Conservation (phyloP, 2,329 filamentous ascomycete genomes). For the Botrytis elliptica region DNA sequence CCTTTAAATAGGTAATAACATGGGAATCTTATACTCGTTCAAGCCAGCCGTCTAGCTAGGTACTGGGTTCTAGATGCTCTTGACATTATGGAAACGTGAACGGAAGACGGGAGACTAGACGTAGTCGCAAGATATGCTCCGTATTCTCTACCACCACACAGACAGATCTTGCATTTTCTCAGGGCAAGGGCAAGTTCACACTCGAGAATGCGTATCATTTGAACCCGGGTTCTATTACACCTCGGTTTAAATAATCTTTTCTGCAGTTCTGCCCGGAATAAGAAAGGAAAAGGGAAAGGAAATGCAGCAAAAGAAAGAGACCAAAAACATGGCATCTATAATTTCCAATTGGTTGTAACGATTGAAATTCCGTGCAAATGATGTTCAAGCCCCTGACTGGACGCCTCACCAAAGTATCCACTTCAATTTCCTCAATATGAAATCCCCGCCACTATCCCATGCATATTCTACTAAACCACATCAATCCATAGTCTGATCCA, state of each 20-base stretch:
- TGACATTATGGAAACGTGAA: neutral
- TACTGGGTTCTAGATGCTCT: neutral
- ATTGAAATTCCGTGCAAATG: neutral
- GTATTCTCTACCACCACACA: neutral
- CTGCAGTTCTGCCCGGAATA: neutral
- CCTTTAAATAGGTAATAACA: neutral
- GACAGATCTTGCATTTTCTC: neutral
- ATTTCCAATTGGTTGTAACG: neutral
- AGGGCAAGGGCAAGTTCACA: neutral
- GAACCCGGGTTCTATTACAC: neutral
- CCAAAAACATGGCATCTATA: neutral
- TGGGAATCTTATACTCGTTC: neutral
- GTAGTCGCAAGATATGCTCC: neutral
- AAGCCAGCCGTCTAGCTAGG: neutral
- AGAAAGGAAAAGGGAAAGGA: neutral
- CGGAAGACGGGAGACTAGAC: neutral
- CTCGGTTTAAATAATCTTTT: neutral
- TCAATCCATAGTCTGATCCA: conserved; percentile 1
- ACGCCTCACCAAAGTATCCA: conserved; percentile 7
- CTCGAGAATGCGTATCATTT: neutral
- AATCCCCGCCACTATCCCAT: conserved; percentile 15
- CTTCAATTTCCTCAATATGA: conserved; percentile 13
- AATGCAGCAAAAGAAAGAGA: neutral
- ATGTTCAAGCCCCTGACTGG: conserved; percentile 5
- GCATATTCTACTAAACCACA: conserved; percentile 1